These are phyloP conservation scores for Neofusicoccum cordaticola DNA, from an alignment of 2,329 filamentous ascomycete species.

Conservation along the genomic window DNA sequence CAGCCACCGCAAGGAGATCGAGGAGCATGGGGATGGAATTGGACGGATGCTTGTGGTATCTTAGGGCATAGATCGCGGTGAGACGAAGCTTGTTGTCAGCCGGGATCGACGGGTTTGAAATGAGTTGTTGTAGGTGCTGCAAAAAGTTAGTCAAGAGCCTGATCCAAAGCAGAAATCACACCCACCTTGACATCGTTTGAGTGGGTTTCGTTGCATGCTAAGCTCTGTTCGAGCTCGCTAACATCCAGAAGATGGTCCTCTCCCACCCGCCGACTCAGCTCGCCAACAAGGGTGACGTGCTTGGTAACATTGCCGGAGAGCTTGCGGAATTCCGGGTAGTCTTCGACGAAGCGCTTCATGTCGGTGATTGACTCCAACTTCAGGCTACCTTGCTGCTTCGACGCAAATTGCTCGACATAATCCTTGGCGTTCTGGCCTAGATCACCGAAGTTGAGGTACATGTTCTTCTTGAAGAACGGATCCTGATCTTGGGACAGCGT, in stretches of 20 bases:
- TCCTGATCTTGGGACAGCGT: slow-evolving; percentile 96
- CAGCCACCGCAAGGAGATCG: slow-evolving; percentile 80
- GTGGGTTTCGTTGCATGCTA: slow-evolving; percentile 97
- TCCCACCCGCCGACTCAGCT: slow-evolving; percentile 83
- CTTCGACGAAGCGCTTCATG: slow-evolving; percentile 99
- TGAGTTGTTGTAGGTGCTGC: slow-evolving; percentile 68
- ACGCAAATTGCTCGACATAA: slow-evolving; percentile 97
- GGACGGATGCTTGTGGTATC: slow-evolving; percentile 82
- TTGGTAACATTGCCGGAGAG: slow-evolving; percentile 98
- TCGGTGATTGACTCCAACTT: slow-evolving; percentile 96
- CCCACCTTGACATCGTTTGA: slow-evolving; percentile 79
- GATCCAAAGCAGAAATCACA: neutral
- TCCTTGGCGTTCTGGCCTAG: slow-evolving; percentile 95
- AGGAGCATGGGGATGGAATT: slow-evolving; percentile 81
- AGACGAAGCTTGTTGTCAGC: slow-evolving; percentile 82
- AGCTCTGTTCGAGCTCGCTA: slow-evolving; percentile 92
- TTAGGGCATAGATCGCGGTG: slow-evolving; percentile 89
- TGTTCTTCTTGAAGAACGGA: slow-evolving; percentile 98
- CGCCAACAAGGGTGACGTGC: slow-evolving; percentile 92
- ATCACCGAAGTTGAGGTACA: slow-evolving; percentile 97
- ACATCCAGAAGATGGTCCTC: slow-evolving; percentile 89
- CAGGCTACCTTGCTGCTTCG: slow-evolving; percentile 92
- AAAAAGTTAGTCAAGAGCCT: neutral
- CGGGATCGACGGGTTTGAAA: slow-evolving; percentile 75
- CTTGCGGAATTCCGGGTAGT: slow-evolving; percentile 96